phyloP scores from a whole-genome alignment of 2,329 filamentous ascomycete genomes.

The Trichoderma atrobrunneum region DNA sequence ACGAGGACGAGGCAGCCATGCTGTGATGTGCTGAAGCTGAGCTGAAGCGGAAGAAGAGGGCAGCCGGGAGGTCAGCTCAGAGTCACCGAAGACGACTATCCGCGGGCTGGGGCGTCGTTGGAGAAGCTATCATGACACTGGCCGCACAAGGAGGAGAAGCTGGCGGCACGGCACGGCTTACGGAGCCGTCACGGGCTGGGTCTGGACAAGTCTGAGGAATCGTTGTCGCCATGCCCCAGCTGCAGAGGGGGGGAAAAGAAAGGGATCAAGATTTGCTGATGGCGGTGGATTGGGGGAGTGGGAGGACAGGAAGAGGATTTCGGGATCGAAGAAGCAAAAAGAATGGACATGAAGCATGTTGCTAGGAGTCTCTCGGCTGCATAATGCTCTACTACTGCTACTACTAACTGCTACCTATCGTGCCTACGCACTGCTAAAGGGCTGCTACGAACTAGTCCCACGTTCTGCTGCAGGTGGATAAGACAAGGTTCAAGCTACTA shows the following conservation, averaged over 20 bases:
- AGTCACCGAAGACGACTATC: slow-evolving; percentile 9
- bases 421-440: neutral
- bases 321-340: neutral
- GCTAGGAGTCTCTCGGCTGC: neutral
- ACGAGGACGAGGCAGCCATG: slow-evolving; percentile 45
- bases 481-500: slow-evolving; percentile 16
- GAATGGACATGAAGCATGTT: neutral
- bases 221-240: slow-evolving; percentile 9
- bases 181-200: slow-evolving; percentile 9
- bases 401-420: too few species aligned
- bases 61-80: neutral
- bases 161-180: neutral
- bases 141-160: slow-evolving; percentile 1
- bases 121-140: slow-evolving; percentile 21
- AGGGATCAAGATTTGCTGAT: neutral
- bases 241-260: neutral
- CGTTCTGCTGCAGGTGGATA: slow-evolving; percentile 4
- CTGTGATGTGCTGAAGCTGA: slow-evolving; percentile 20
- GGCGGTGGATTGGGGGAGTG: neutral
- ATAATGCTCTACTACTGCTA: neutral
- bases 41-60: slow-evolving; percentile 21
- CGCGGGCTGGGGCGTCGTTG: neutral
- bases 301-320: neutral
- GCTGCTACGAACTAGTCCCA: neutral
- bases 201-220: neutral